Conservation (phyloP, 2,329 filamentous ascomycete genomes). For the Hymenoscyphus albidus region DNA sequence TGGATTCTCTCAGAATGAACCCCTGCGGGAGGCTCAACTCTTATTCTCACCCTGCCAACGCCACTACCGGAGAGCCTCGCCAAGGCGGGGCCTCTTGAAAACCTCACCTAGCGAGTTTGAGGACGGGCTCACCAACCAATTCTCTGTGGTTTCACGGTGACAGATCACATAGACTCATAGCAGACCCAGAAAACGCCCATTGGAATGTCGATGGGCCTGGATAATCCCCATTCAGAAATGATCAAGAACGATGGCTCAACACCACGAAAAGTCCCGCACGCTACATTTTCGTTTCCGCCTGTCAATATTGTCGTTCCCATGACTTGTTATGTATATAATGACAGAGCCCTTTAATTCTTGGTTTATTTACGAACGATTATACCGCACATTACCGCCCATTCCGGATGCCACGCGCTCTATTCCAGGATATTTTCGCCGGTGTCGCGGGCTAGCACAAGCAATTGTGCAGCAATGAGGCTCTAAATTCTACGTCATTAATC, state of each 20-base stretch:
- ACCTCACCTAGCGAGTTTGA: slow-evolving; percentile 9
- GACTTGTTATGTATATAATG: background rate
- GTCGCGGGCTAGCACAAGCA: background rate
- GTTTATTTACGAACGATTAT: background rate
- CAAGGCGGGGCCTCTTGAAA: slow-evolving; percentile 6
- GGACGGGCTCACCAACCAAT: slow-evolving; percentile 4
- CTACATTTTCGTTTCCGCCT: background rate
- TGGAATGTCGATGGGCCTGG: background rate
- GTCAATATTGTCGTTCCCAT: background rate
- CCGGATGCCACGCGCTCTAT: background rate
- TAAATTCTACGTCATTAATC: background rate
- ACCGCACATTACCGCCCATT: background rate
- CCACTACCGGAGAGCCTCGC: slow-evolving; percentile 1
- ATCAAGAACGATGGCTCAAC: background rate
- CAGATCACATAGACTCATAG: background rate
- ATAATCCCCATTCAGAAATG: background rate
- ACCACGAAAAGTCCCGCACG: background rate
- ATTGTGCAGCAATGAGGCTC: background rate
- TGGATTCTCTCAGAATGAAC: slow-evolving; percentile 4
- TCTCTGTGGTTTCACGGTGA: background rate
- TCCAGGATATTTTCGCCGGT: background rate
- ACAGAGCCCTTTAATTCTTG: background rate
- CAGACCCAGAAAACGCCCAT: background rate
- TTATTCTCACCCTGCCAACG: background rate
- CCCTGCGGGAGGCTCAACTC: background rate